phyloP scores from a whole-genome alignment of 1,284 basidiomycete species.

The Cutaneotrichosporon curvatum region DNA sequence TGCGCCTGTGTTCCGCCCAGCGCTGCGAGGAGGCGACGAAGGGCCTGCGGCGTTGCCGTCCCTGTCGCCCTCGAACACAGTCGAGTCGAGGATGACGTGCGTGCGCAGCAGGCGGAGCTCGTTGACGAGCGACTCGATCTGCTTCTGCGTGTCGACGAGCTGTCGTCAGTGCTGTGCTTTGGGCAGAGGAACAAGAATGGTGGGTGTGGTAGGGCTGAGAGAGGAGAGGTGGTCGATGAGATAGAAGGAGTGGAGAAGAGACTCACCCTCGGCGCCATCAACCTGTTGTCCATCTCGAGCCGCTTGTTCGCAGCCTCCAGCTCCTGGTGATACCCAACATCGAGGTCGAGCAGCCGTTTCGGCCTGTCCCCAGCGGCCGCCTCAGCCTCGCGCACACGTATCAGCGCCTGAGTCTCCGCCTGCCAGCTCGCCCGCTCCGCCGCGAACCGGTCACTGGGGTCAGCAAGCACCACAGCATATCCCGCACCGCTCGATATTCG shows the following conservation, averaged over 20 bases:
- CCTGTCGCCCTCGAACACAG: not conserved
- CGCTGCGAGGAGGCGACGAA: not conserved
- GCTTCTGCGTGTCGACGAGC: slow-evolving; percentile 41
- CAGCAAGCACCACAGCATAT: not conserved
- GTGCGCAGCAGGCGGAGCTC: slow-evolving; percentile 42
- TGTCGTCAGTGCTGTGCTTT: slow-evolving; percentile 8
- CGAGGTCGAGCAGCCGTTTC: slow-evolving; percentile 33
- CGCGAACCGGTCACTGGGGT: slow-evolving; percentile 25
- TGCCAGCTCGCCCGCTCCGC: slow-evolving; percentile 38
- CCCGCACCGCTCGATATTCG: slow-evolving; percentile 33
- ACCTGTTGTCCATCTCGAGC: slow-evolving; percentile 43
- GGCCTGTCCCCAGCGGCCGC: slow-evolving; percentile 27
- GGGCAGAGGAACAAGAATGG: no score
- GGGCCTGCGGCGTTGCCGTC: not conserved
- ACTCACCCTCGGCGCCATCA: slow-evolving; percentile 43
- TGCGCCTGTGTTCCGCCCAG: no score
- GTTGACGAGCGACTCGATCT: slow-evolving; percentile 43
- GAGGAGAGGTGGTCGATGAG: no score
- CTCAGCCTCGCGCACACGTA: slow-evolving; percentile 28
- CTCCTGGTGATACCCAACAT: slow-evolving; percentile 44
- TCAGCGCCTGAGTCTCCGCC: slow-evolving; percentile 31
- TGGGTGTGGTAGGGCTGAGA: no score
- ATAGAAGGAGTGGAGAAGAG: no score
- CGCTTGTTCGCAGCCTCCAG: slow-evolving; percentile 43
- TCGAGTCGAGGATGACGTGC: slow-evolving; percentile 33